Conservation (phyloP, 139 green algal species). For the Haematococcus sp. region DNA sequence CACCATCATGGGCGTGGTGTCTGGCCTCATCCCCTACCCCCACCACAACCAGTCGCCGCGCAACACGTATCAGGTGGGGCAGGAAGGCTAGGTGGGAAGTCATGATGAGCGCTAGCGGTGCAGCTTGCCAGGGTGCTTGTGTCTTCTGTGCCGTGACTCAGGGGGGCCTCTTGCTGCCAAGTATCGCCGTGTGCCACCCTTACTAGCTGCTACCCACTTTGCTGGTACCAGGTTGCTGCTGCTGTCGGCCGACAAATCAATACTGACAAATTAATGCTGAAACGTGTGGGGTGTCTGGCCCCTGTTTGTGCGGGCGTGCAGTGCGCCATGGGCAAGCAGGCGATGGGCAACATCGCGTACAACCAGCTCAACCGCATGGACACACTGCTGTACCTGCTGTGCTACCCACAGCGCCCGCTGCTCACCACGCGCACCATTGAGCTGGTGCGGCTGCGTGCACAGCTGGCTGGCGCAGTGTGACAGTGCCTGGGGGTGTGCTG, state of each 20-base stretch:
- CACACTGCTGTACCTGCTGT: conserved; percentile 96
- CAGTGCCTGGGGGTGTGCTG: too few relatives aligned
- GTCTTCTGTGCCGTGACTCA: too few relatives aligned
- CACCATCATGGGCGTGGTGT: conserved; percentile 97
- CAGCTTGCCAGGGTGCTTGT: too few relatives aligned
- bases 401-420: conserved; percentile 93
- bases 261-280: too few relatives aligned
- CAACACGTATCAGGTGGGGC: conserved; percentile 93
- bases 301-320: conserved; percentile 27
- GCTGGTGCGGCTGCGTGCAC: conserved; percentile 47
- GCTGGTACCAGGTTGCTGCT: too few relatives aligned
- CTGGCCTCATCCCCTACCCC: conserved; percentile 96
- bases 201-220: too few relatives aligned
- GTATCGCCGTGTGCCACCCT: too few relatives aligned
- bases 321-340: conserved; percentile 99
- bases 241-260: too few relatives aligned
- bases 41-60: conserved; percentile 99
- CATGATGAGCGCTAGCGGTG: too few relatives aligned
- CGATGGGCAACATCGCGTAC: conserved; percentile 97
- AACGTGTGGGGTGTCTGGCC: too few relatives aligned
- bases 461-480: neutral
- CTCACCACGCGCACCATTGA: conserved; percentile 97
- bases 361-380: conserved; percentile 95
- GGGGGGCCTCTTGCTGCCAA: too few relatives aligned
- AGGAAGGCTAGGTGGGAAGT: neutral